These are phyloP conservation scores for Nannochloris sp. DNA, from an alignment of 139 green algal genomes.

Conservation along the genomic window DNA sequence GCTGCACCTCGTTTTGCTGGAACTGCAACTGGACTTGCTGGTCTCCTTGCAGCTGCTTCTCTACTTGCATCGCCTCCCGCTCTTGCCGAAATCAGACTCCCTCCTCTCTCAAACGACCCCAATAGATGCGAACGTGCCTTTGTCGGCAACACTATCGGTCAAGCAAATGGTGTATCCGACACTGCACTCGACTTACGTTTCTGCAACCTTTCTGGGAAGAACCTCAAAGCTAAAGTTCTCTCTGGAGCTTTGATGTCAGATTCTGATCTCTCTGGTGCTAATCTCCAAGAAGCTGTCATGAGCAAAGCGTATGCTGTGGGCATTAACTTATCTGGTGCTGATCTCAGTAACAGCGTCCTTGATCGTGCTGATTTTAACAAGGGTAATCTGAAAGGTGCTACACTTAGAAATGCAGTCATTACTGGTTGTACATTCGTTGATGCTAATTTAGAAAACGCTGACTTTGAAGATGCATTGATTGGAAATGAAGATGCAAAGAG, in stretches of 20 bases:
- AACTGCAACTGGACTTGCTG: neutral
- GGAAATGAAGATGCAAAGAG: conserved; percentile 48
- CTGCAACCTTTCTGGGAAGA: conserved; percentile 58
- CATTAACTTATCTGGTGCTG: conserved; percentile 62
- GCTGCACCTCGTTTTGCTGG: neutral
- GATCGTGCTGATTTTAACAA: conserved; percentile 81
- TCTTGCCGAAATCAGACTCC: conserved; percentile 53
- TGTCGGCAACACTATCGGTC: conserved; percentile 87
- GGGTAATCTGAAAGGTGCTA: conserved; percentile 55
- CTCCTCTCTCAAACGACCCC: conserved; percentile 69
- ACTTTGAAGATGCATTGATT: conserved; percentile 93
- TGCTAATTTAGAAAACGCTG: conserved; percentile 65
- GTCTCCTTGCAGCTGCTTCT: conserved; percentile 7
- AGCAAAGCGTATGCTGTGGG: conserved; percentile 85
- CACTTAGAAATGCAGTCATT: conserved; percentile 64
- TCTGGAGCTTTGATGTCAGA: conserved; percentile 78
- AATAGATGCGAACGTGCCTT: conserved; percentile 76
- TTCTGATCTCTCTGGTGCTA: conserved; percentile 49
- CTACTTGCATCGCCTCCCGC: conserved; percentile 20
- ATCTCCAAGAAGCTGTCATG: conserved; percentile 78
- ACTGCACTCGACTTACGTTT: conserved; percentile 83
- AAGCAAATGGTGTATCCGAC: conserved; percentile 92
- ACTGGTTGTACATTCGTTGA: conserved; percentile 65
- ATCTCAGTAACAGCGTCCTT: conserved; percentile 90
- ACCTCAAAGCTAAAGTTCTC: conserved; percentile 77